Base-by-base conservation (phyloP, 164 flowering plant species). In the Chloranthus sessilifolius region DNA sequence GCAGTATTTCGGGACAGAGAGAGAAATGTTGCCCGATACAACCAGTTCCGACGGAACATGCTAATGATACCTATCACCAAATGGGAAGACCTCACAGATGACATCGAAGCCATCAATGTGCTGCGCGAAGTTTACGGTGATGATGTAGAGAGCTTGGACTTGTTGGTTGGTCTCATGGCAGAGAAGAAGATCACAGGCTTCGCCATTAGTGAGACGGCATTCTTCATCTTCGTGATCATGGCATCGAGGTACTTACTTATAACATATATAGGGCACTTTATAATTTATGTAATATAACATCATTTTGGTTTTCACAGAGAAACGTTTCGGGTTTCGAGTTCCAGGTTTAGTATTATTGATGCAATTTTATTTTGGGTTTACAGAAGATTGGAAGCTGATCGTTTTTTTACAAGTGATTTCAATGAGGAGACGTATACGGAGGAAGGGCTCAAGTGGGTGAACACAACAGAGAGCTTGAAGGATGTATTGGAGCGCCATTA, bases 121-220 rank as follows among this genome's bases (percentile, higher is more conserved):
- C 64, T 74, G 0, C 52, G 51, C 1, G 71, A 74, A 27, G 73
- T 74, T 31, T 74, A 74, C 39, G 69, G 59, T 1, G 60, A 74
- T 29, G 60, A 74, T 44, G 60, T 74, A 0, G 79, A 74, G 56
- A 58, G 56, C 49, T 58, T 74, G 7, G 79, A 74, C 47, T 21
- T 71, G 19, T 17, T 47, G 15, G 79, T 74, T 33, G 79, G 79
- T 3, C 51, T 74, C 6, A 43, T 56, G 62, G 75, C 75, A 0
- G 79, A 74, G 56, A 71, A 65, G 60, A 70, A 74, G 55, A 74
- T 74, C 46, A 62, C 62, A 26, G 79, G 79, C 22, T 74, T 70
- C 19, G 73, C 75, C 12, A 74, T 74, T 29, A 67, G 73, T 27
- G 79, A 74, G 48, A 74, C 79, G 0, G 73, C 79, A 3, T 74